A percentile compares a stretch with the other conserved stretches of the same genome.
These are phyloP conservation scores for Ophiostoma montium DNA, from an alignment of 2,329 filamentous ascomycete genomes.

Conservation along the genomic window DNA sequence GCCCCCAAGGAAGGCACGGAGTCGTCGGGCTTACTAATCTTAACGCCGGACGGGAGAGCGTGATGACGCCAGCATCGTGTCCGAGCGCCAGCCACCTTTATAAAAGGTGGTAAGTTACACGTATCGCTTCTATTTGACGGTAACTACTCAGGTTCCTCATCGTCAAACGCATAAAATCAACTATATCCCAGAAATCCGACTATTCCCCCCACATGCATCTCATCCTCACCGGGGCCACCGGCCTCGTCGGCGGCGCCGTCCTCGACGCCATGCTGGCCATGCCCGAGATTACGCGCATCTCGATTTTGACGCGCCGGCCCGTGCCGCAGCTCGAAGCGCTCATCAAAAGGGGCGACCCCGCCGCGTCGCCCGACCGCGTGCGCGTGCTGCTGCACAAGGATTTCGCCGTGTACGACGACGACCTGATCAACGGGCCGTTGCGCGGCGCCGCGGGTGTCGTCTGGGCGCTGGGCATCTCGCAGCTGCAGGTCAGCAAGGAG, in stretches of 20 bases:
- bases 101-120: no score
- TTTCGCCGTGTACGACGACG: constrained; percentile 44
- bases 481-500: constrained; percentile 44
- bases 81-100: no score
- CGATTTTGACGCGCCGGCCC: constrained; percentile 51
- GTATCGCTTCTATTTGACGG: no score
- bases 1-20: no score
- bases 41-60: not conserved
- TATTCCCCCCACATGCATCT: constrained; percentile 36
- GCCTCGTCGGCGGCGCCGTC: constrained; percentile 46
- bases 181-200: no score
- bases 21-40: constrained; percentile 1
- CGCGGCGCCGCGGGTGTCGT: constrained; percentile 53
- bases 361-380: constrained; percentile 28
- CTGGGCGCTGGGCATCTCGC: constrained; percentile 58
- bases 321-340: constrained; percentile 43
- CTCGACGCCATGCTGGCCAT: constrained; percentile 48
- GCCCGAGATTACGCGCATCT: constrained; percentile 46
- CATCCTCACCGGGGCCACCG: constrained; percentile 55
- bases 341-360: constrained; percentile 32
- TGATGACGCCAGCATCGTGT: constrained; percentile 2
- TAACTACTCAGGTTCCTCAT: no score
- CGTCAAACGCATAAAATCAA: no score
- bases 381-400: constrained; percentile 55
- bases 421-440: constrained; percentile 39